Evolutionary conservation across 306 rosid genomes (phyloP).

Genomic region (Gastrolobium villosum): DNA sequence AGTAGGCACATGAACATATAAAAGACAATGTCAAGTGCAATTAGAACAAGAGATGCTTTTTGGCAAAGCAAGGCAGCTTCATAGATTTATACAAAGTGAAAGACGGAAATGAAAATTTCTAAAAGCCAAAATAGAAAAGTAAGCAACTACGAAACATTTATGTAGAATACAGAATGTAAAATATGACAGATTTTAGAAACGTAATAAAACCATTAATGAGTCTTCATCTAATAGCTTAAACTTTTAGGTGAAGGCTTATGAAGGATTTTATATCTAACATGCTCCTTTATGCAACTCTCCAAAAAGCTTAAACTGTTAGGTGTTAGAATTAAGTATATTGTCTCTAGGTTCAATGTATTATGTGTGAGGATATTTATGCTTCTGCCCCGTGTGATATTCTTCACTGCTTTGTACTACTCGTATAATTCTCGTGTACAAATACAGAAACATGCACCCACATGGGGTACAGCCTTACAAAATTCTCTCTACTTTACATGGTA

Average conservation of each 20-base stretch:
- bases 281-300: neutral
- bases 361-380: no score
- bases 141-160: constrained; percentile 17
- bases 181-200: constrained; percentile 16
- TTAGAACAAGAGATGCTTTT: constrained; percentile 23
- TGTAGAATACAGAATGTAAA: constrained; percentile 23
- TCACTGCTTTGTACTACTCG: no score
- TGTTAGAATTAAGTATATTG: no score
- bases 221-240: constrained; percentile 19
- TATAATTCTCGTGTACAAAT: no score
- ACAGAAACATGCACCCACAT: no score
- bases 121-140: constrained; percentile 33
- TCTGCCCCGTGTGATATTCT: no score
- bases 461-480: no score
- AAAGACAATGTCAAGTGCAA: constrained; percentile 25
- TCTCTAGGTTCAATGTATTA: no score
- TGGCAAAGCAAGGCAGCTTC: constrained; percentile 32
- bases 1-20: constrained; percentile 44
- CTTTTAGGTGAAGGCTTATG: neutral
- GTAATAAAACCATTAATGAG: constrained; percentile 14
- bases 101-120: neutral
- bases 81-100: constrained; percentile 20
- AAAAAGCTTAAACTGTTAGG: constrained; percentile 1
- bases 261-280: neutral
- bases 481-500: no score